These are phyloP conservation scores for Eucalyptus cloeziana DNA, from an alignment of 345 rosid species.

Conservation along the genomic window DNA sequence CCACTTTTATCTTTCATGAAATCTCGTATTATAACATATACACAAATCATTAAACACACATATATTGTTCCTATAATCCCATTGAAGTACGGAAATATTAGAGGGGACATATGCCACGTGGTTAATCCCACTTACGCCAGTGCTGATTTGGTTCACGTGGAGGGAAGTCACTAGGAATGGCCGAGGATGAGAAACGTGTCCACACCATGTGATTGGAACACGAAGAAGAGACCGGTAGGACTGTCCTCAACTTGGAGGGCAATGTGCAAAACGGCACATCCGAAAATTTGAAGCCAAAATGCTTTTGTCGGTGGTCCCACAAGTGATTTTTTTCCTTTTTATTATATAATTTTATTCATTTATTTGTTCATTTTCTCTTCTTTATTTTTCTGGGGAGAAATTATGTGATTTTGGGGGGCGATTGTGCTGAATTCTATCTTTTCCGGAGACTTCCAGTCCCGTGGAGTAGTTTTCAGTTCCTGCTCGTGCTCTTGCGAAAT, in stretches of 20 bases:
- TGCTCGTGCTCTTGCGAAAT: not conserved
- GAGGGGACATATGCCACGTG: not conserved
- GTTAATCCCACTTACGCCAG: not conserved
- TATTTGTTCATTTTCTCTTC: not conserved
- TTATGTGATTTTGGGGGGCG: not conserved
- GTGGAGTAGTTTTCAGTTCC: not conserved
- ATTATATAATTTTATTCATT: not conserved
- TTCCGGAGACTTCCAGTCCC: not conserved
- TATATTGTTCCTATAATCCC: not conserved
- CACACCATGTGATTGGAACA: not conserved
- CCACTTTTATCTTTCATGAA: not conserved
- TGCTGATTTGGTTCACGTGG: not conserved
- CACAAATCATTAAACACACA: not conserved
- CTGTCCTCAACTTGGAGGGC: not conserved
- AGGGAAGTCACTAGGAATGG: not conserved
- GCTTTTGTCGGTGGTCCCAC: not conserved
- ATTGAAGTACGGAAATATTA: not conserved
- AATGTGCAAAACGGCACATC: not conserved
- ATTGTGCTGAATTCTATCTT: not conserved
- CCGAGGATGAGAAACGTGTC: not conserved
- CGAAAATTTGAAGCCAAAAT: not conserved
- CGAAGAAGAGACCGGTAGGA: not conserved
- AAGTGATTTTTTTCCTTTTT: not conserved
- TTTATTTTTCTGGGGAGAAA: not conserved
- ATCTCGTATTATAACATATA: not conserved